Conservation (phyloP, 2,329 filamentous ascomycete species). For the Diaporthe ilicicola region DNA sequence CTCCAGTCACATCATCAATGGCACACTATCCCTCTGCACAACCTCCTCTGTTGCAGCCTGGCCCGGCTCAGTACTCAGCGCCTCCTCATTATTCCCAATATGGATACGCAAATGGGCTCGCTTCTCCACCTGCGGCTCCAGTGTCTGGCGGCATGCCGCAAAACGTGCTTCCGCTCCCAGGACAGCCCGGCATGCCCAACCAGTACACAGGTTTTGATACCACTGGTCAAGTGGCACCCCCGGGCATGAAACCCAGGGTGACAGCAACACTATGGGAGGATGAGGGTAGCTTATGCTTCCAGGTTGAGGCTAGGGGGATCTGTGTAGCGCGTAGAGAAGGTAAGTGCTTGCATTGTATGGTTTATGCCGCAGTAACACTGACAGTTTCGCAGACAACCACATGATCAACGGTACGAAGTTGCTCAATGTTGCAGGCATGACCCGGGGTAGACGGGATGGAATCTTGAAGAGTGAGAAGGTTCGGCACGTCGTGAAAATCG, state of each 20-base stretch:
- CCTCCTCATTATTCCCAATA: slow-evolving; percentile 68
- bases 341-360: slow-evolving; percentile 49
- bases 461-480: slow-evolving; percentile 98
- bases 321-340: slow-evolving; percentile 95
- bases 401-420: slow-evolving; percentile 99
- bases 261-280: slow-evolving; percentile 99
- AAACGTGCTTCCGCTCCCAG: slow-evolving; percentile 76
- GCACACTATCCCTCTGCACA: slow-evolving; percentile 83
- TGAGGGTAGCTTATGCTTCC: slow-evolving; percentile 96
- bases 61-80: slow-evolving; percentile 73
- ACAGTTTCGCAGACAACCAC: slow-evolving; percentile 77
- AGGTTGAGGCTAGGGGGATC: slow-evolving; percentile 94
- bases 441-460: slow-evolving; percentile 90
- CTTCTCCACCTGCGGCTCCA: slow-evolving; percentile 79
- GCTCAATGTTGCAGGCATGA: slow-evolving; percentile 98
- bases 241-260: slow-evolving; percentile 94
- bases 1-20: slow-evolving; percentile 78
- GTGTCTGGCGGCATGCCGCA: slow-evolving; percentile 75
- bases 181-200: slow-evolving; percentile 62
- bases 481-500: slow-evolving; percentile 97
- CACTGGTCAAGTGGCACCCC: slow-evolving; percentile 91
- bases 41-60: slow-evolving; percentile 77
- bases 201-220: slow-evolving; percentile 75
- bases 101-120: slow-evolving; percentile 78
- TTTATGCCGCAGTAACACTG: neutral